Evolutionary conservation across 495 filamentous ascomycete genomes (phyloP), one percentile per base, ranked within the genome.

Genomic region (Xylaria palmicola): DNA sequence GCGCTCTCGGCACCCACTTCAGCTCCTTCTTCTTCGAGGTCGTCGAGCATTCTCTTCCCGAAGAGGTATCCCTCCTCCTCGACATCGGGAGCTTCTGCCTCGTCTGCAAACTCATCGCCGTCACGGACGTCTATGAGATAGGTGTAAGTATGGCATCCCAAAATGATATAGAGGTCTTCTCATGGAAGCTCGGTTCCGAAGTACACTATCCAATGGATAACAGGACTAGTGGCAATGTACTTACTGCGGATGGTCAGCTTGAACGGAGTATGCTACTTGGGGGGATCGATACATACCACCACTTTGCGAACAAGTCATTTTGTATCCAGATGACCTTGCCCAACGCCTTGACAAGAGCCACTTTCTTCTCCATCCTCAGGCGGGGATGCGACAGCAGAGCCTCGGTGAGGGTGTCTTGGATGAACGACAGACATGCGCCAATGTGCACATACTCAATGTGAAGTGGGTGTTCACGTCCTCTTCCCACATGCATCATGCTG

Each of bases 391-490:
- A 88, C 41, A 92, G 76, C 49, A 92, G 82, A 12, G 88, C 89
- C 66, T 91, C 88, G 41, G 78, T 85, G 59, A 91, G 79, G n/a
- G 89, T 82, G 49, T 91, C 88, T 67, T 89, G 85, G 61, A 92
- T 87, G 65, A 85, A 89, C 0, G 83, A 84, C 1, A 91, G 81
- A 32, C 78, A 83, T 22, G 79, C 86, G 37, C 86, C 84, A 50
- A 91, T 86, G 72, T 92, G 89, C 36, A 91, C 80, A 67, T 89
- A 91, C 73, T 92, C 89, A 61, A 92, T 77, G 70, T 89, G 89
- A 20, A 92, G 77, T 0, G 85, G 81, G 53, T 87, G 81, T 49
- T 82, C 70, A 19, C 88, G 81, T 12, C 83, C 88, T 58, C 85
- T 79, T 2, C 87, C 87, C 4, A 80, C 81, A 68, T 90, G 87